Conservation (phyloP, 2,329 filamentous ascomycete genomes). For the Colletotrichum limetticola region DNA sequence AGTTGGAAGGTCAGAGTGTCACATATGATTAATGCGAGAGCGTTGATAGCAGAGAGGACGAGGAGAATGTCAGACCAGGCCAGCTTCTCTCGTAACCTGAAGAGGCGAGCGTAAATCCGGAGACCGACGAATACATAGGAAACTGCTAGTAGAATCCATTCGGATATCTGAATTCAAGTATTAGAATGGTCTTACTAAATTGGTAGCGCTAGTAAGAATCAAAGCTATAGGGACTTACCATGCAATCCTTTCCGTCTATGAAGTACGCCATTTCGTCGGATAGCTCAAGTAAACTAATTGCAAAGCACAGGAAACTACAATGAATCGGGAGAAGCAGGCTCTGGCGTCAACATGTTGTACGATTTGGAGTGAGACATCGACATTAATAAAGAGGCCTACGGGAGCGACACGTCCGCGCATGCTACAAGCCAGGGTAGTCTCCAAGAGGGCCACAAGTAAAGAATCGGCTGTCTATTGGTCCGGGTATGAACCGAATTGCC, state of each 20-base stretch:
- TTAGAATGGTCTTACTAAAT: not conserved
- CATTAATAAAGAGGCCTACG: not conserved
- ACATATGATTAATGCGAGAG: conserved; percentile 46
- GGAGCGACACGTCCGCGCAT: not conserved
- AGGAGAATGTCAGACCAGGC: conserved; percentile 44
- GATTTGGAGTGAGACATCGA: not conserved
- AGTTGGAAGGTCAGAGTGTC: conserved; percentile 46
- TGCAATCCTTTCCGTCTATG: conserved; percentile 40
- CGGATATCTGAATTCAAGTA: conserved; percentile 40
- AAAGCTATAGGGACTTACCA: conserved; percentile 31
- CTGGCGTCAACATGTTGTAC: not conserved
- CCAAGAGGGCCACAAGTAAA: not conserved
- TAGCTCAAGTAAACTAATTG: not conserved
- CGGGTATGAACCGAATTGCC: not conserved
- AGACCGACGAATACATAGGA: conserved; percentile 43
- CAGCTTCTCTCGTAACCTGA: conserved; percentile 43
- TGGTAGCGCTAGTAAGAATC: not conserved
- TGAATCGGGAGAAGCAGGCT: not conserved
- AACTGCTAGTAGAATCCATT: conserved; percentile 45
- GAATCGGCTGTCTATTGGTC: not conserved
- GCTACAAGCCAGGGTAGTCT: not conserved
- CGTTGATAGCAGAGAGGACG: conserved; percentile 42
- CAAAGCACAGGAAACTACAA: not conserved
- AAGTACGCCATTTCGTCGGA: conserved; percentile 35
- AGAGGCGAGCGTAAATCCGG: conserved; percentile 46